A percentile compares a stretch with the other conserved stretches of the same genome.
Conservation (phyloP, 805 yeast species). For the Kodamaea kakaduensis region DNA sequence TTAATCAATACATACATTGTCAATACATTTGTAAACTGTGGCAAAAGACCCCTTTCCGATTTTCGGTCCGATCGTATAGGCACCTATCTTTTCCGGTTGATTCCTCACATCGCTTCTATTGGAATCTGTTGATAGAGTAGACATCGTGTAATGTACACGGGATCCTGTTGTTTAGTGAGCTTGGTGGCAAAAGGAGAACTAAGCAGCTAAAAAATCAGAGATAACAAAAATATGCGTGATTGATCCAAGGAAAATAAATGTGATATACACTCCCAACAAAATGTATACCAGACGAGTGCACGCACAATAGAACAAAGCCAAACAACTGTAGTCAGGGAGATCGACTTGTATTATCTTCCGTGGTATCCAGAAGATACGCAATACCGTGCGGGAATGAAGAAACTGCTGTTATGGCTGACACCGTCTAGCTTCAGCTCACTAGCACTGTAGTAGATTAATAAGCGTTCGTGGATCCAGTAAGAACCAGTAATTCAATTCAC, state of each 20-base stretch:
- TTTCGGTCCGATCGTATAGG: constrained; percentile 65
- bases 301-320: no score
- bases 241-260: constrained; percentile 1
- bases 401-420: no score
- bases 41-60: constrained; percentile 97
- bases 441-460: no score
- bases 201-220: background rate
- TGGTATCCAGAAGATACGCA: no score
- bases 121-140: constrained; percentile 6
- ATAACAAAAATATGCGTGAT: constrained; percentile 4
- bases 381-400: no score
- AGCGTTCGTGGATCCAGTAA: no score
- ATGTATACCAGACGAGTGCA: background rate
- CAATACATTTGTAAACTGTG: constrained; percentile 81
- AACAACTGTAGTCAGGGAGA: no score
- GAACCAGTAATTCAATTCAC: no score
- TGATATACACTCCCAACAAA: constrained; percentile 2
- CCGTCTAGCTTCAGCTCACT: no score
- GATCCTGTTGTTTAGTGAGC: background rate
- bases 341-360: no score
- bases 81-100: constrained; percentile 31
- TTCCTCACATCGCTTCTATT: constrained; percentile 3
- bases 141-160: constrained; percentile 1
- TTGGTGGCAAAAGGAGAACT: constrained; percentile 5
- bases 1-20: constrained; percentile 24